A percentile compares a stretch with the other conserved stretches of the same genome.
phyloP scores from a whole-genome alignment of 225 moss, liverwort and hornwort species.

The Marchantia paleacea region DNA sequence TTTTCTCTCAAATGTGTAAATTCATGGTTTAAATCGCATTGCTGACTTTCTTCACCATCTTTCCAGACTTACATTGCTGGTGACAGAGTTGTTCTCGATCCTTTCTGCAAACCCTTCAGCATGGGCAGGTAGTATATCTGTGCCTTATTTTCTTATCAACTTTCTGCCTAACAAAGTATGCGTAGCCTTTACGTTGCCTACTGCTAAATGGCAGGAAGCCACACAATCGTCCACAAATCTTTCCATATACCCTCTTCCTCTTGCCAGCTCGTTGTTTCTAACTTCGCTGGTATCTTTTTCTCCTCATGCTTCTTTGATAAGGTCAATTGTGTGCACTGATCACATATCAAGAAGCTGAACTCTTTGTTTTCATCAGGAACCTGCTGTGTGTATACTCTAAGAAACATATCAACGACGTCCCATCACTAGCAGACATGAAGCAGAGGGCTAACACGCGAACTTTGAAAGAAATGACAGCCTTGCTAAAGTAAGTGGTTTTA shows the following conservation, averaged over 20 bases:
- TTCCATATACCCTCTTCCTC: not conserved
- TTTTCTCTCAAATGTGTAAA: no score
- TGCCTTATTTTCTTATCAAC: no score
- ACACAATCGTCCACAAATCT: no score
- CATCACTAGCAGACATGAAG: conserved; percentile 78
- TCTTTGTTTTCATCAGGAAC: conserved; percentile 47
- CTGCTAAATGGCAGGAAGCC: no score
- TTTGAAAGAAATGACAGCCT: conserved; percentile 69
- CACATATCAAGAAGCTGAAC: no score
- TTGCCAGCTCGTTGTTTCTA: not conserved
- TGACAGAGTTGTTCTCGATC: conserved; percentile 94
- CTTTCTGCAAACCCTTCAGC: conserved; percentile 99
- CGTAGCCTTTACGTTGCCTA: no score
- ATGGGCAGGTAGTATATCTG: conserved; percentile 70
- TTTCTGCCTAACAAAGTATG: no score
- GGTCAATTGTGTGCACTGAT: no score
- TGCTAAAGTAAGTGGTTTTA: conserved; percentile 57
- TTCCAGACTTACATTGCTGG: conserved; percentile 90
- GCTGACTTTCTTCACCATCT: conserved; percentile 9
- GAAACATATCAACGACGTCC: conserved; percentile 84
- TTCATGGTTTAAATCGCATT: no score
- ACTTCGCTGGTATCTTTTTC: no score
- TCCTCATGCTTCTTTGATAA: not conserved
- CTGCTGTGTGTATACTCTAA: conserved; percentile 91
- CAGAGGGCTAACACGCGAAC: conserved; percentile 72